Evolutionary conservation across 2,329 filamentous ascomycete species (phyloP).

Genomic region (Cladosporium sp.): DNA sequence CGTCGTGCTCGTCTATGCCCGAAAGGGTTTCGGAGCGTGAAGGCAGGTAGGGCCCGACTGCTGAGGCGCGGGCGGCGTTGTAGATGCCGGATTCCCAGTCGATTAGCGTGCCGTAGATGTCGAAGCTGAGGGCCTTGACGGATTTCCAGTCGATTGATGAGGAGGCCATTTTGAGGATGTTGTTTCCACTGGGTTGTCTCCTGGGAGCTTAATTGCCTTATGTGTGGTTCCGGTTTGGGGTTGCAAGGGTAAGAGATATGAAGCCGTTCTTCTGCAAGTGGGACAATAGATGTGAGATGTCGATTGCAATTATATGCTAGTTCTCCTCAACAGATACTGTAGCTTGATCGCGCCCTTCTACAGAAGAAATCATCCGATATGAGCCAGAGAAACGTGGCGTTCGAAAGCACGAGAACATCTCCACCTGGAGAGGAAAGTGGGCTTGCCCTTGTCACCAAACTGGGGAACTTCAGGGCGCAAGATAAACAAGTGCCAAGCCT

Average conservation of each 20-base stretch:
- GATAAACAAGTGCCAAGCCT: too few relatives aligned
- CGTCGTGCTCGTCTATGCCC: slow-evolving; percentile 45
- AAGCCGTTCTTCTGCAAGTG: too few relatives aligned
- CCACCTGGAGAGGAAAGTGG: neutral
- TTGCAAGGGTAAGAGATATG: neutral
- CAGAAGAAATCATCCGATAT: neutral
- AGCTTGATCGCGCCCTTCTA: neutral
- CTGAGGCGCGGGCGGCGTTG: slow-evolving; percentile 44
- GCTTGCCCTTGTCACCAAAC: neutral
- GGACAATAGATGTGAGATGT: too few relatives aligned
- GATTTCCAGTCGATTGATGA: slow-evolving; percentile 24
- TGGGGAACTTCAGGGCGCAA: neutral
- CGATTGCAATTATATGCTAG: too few relatives aligned
- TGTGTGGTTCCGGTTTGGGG: too few relatives aligned
- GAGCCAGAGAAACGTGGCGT: neutral
- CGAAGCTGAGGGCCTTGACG: slow-evolving; percentile 58
- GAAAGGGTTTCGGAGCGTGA: slow-evolving; percentile 41
- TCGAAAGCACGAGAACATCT: neutral
- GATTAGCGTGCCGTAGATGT: slow-evolving; percentile 75
- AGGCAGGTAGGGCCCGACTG: slow-evolving; percentile 45
- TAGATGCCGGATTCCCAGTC: slow-evolving; percentile 70
- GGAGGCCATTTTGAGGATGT: slow-evolving; percentile 19
- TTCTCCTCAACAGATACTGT: neutral
- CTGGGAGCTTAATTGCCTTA: neutral
- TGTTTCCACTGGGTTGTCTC: too few relatives aligned